Conservation (phyloP, 129 eudicot genomes). For the Ambrosia trifida region DNA sequence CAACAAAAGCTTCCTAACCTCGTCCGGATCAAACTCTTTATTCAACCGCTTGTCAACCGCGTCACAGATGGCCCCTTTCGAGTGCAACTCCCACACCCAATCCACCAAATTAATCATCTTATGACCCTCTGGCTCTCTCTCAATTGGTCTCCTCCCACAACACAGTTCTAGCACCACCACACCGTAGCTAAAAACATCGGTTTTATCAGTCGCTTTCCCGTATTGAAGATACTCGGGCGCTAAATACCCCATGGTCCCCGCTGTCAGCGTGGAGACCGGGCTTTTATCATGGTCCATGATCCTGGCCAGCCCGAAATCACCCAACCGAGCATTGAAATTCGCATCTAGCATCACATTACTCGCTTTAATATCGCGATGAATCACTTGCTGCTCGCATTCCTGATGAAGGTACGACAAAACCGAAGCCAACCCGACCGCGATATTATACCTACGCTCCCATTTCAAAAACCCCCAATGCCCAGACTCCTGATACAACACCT, state of each 20-base stretch:
- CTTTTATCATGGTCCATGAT: conserved; percentile 88
- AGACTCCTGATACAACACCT: conserved; percentile 50
- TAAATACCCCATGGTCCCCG: conserved; percentile 93
- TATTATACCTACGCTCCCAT: conserved; percentile 69
- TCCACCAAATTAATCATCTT: conserved; percentile 80
- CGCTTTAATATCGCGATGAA: conserved; percentile 83
- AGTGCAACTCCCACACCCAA: conserved; percentile 84
- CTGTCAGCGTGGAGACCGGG: conserved; percentile 88
- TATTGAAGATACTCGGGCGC: conserved; percentile 95
- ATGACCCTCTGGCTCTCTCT: conserved; percentile 55
- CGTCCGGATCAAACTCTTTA: conserved; percentile 49
- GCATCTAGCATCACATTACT: conserved; percentile 86
- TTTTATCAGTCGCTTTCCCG: conserved; percentile 84
- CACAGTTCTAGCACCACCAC: conserved; percentile 83
- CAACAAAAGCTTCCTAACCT: conserved; percentile 58
- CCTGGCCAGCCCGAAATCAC: conserved; percentile 90
- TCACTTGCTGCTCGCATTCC: conserved; percentile 93
- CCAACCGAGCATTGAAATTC: conserved; percentile 61
- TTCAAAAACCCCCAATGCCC: conserved; percentile 44
- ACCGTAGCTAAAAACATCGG: conserved; percentile 84
- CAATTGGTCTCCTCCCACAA: conserved; percentile 87
- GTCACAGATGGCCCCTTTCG: conserved; percentile 58
- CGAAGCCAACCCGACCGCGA: conserved; percentile 81
- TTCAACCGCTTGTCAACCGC: conserved; percentile 66
- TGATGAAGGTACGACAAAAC: conserved; percentile 81